phyloP scores from a whole-genome alignment of 1,284 basidiomycete genomes.

The Abortiporus biennis region DNA sequence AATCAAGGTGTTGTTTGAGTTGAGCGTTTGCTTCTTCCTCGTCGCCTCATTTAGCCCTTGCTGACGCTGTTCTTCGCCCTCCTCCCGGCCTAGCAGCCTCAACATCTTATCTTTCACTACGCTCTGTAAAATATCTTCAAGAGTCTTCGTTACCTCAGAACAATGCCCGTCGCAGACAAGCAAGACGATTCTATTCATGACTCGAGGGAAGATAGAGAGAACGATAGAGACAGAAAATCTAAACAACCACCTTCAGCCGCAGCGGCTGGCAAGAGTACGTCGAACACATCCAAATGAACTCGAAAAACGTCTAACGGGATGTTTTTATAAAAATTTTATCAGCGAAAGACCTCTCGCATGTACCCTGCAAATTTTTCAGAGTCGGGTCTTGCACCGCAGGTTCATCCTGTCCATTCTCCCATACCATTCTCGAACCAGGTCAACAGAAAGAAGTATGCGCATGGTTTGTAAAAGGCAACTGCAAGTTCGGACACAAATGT shows the following conservation, averaged over 20 bases:
- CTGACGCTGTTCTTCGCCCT: conserved; percentile 3
- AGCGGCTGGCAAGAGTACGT: conserved; percentile 31
- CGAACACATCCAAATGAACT: conserved; percentile 1
- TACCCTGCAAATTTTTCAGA: conserved; percentile 98
- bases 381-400: conserved; percentile 92
- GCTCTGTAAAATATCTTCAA: too few species aligned
- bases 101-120: not conserved
- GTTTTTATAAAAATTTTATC: conserved; percentile 8
- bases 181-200: conserved; percentile 25
- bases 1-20: too few species aligned
- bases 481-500: conserved; percentile 98
- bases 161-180: conserved; percentile 29
- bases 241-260: conserved; percentile 28
- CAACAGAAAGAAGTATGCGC: conserved; percentile 89
- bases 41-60: too few species aligned
- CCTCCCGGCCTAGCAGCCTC: conserved; percentile 1
- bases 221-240: conserved; percentile 28
- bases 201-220: conserved; percentile 28
- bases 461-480: conserved; percentile 94
- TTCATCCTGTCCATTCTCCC: conserved; percentile 93
- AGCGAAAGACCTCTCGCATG: conserved; percentile 91
- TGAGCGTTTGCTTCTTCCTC: too few species aligned
- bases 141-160: too few species aligned
- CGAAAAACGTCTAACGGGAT: not conserved
- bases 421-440: conserved; percentile 60